Conservation (phyloP, 306 rosid genomes). For the Gleditsia sinensis region DNA sequence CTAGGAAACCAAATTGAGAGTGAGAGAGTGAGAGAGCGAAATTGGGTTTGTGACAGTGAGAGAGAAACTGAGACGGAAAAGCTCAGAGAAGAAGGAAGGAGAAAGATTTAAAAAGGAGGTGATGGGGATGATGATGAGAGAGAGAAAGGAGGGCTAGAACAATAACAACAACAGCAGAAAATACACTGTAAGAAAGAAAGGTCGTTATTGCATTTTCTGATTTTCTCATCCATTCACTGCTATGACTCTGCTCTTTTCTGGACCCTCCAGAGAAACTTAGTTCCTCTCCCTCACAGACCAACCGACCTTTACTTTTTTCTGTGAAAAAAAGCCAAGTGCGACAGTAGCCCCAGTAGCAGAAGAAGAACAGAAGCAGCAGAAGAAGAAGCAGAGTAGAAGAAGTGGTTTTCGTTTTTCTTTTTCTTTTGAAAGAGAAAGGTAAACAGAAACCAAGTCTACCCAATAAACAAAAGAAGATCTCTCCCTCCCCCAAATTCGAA, state of each 20-base stretch:
- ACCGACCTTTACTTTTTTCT: constrained; percentile 17
- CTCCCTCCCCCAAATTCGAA: not conserved
- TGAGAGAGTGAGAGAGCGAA: not conserved
- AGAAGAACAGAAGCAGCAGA: constrained; percentile 10
- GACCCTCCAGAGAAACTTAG: constrained; percentile 22
- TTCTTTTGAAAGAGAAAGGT: not conserved
- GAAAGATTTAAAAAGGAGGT: not conserved
- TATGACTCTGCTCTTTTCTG: constrained; percentile 3
- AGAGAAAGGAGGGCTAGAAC: constrained; percentile 28
- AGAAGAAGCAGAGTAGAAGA: not conserved
- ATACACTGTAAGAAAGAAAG: constrained; percentile 41
- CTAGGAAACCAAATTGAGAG: constrained; percentile 35
- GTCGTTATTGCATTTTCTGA: constrained; percentile 47
- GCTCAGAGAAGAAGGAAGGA: constrained; percentile 3
- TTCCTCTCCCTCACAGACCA: not conserved
- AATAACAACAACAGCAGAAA: constrained; percentile 1
- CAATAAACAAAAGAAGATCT: constrained; percentile 8
- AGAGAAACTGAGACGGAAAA: not conserved
- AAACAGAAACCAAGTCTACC: constrained; percentile 1
- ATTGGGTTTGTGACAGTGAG: not conserved
- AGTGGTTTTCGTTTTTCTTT: not conserved
- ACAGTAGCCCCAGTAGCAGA: constrained; percentile 35
- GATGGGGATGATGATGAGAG: constrained; percentile 29
- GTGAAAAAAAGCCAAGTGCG: constrained; percentile 46
- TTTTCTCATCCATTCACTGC: not conserved